Evolutionary conservation across 2,329 filamentous ascomycete genomes (phyloP).

Genomic region (Sphaerulina musiva): DNA sequence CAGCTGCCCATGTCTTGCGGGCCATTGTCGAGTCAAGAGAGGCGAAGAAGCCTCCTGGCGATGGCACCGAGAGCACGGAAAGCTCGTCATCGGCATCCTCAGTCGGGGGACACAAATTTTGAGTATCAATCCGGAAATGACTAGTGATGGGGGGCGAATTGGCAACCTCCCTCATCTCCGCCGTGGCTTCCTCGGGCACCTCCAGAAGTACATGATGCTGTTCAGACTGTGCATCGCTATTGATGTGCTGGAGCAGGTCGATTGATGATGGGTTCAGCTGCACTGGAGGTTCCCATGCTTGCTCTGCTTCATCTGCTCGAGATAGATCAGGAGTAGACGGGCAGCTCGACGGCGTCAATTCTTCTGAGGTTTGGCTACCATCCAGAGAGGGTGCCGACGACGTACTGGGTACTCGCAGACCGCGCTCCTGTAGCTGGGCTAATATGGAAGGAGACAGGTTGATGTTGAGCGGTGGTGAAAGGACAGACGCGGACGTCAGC

Average conservation of each 20-base stretch:
- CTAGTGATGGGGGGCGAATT: constrained; percentile 43
- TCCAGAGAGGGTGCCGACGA: constrained; percentile 84
- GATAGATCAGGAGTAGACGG: constrained; percentile 74
- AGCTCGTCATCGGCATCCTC: constrained; percentile 55
- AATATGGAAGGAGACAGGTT: constrained; percentile 46
- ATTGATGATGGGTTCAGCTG: constrained; percentile 72
- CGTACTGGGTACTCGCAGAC: constrained; percentile 60
- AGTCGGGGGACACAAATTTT: constrained; percentile 23
- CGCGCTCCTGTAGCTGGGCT: constrained; percentile 57
- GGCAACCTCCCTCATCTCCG: constrained; percentile 58
- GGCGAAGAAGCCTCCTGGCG: constrained; percentile 85
- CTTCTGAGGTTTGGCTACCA: constrained; percentile 81
- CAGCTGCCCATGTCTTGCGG: constrained; percentile 73
- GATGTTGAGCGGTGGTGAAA: constrained; percentile 45
- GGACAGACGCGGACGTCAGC: constrained; percentile 40
- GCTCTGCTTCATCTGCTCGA: constrained; percentile 46
- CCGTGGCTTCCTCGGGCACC: constrained; percentile 42
- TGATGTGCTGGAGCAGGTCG: constrained; percentile 70
- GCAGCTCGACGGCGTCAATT: constrained; percentile 74
- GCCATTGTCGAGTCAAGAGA: constrained; percentile 64
- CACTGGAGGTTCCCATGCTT: constrained; percentile 55
- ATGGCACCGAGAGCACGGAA: constrained; percentile 79
- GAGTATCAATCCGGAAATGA: constrained; percentile 32
- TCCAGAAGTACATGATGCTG: constrained; percentile 34
- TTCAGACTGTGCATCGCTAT: constrained; percentile 41